These are phyloP conservation scores for Talaromyces proteolyticus DNA, from an alignment of 495 filamentous ascomycete species.

Conservation along the genomic window DNA sequence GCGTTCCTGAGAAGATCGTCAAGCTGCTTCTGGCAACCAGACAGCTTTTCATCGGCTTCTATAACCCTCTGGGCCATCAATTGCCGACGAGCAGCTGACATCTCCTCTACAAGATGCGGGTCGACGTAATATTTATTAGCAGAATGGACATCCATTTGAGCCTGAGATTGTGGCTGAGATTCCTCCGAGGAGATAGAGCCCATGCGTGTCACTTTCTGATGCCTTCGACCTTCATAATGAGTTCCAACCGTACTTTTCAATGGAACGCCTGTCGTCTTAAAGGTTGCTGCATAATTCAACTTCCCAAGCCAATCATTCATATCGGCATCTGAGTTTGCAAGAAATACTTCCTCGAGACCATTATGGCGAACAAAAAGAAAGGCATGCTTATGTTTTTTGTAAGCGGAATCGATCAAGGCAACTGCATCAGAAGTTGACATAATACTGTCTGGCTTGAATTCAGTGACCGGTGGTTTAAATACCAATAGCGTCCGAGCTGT, in stretches of 20 bases:
- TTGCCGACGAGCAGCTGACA: slow-evolving; percentile 70
- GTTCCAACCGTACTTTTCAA: slow-evolving; percentile 82
- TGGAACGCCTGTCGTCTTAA: slow-evolving; percentile 84
- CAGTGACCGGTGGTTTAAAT: slow-evolving; percentile 81
- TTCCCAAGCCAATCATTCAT: slow-evolving; percentile 98
- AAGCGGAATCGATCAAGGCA: slow-evolving; percentile 75
- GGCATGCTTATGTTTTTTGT: slow-evolving; percentile 95
- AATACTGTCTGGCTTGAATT: slow-evolving; percentile 87
- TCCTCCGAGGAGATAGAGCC: slow-evolving; percentile 44
- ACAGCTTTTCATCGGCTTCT: slow-evolving; percentile 78
- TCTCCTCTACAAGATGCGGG: slow-evolving; percentile 73
- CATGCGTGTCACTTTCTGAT: slow-evolving; percentile 64
- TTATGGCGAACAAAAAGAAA: slow-evolving; percentile 89
- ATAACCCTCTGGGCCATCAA: slow-evolving; percentile 78
- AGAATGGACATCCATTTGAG: background rate
- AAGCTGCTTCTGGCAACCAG: slow-evolving; percentile 64
- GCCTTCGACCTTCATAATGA: slow-evolving; percentile 76
- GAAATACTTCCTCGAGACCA: slow-evolving; percentile 81
- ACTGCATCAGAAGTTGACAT: slow-evolving; percentile 92
- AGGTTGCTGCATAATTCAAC: slow-evolving; percentile 92
- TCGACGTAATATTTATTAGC: slow-evolving; percentile 51
- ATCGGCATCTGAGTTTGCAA: slow-evolving; percentile 82
- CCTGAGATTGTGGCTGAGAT: slow-evolving; percentile 15
- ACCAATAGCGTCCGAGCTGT: slow-evolving; percentile 54
- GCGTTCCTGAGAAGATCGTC: slow-evolving; percentile 83